These are phyloP conservation scores for Udeniomyces megalosporus DNA, from an alignment of 768 basidiomycete species.

Conservation along the genomic window DNA sequence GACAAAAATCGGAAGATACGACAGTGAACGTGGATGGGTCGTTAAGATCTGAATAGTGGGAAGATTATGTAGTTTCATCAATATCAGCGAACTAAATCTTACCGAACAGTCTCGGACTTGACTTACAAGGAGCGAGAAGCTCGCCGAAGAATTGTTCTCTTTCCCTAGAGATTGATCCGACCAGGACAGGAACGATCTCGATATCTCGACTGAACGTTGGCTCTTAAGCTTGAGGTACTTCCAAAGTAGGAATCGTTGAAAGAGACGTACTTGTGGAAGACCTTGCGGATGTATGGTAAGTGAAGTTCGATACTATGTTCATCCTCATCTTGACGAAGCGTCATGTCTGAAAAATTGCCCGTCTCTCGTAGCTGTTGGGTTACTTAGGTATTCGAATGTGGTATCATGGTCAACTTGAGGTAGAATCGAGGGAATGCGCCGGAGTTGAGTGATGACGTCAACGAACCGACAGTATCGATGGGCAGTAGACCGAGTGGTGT, in stretches of 20 bases:
- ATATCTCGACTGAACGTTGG: no score
- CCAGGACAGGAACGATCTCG: constrained; percentile 70
- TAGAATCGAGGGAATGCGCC: background rate
- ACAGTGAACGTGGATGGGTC: constrained; percentile 70
- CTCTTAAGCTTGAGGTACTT: no score
- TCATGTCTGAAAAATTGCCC: constrained; percentile 55
- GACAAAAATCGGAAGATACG: constrained; percentile 92
- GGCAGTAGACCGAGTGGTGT: constrained; percentile 49
- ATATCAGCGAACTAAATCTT: background rate
- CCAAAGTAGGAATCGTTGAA: no score
- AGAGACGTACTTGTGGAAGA: constrained; percentile 41
- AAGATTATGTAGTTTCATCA: background rate
- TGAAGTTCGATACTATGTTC: constrained; percentile 99
- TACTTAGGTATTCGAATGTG: constrained; percentile 33
- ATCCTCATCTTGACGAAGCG: constrained; percentile 56
- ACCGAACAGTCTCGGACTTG: background rate
- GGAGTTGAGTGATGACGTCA: background rate
- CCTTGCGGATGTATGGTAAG: constrained; percentile 63
- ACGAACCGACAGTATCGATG: background rate
- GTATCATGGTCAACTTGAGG: background rate
- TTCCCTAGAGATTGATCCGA: constrained; percentile 53
- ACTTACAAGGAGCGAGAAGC: constrained; percentile 51
- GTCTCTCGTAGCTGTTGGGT: constrained; percentile 49
- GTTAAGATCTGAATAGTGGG: constrained; percentile 36
- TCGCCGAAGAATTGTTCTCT: constrained; percentile 49